phyloP scores from a whole-genome alignment of 768 basidiomycete genomes.

The Lactarius pseudohatsudake region DNA sequence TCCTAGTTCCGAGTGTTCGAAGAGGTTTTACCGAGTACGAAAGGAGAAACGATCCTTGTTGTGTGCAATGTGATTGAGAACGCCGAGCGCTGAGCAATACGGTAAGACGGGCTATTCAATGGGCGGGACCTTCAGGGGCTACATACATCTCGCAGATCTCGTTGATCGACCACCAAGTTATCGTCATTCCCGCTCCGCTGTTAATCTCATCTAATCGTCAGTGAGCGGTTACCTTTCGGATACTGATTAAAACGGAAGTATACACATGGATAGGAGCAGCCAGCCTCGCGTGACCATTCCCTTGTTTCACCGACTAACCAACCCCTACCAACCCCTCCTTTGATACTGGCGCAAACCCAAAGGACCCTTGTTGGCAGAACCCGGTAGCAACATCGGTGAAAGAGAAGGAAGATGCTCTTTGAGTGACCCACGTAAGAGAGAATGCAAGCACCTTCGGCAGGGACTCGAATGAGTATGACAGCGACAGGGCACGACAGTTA shows the following conservation, averaged over 20 bases:
- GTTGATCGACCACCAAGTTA: neutral
- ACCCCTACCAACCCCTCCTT: neutral
- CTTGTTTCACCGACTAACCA: neutral
- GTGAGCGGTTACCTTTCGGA: neutral
- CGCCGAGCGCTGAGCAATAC: neutral
- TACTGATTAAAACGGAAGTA: neutral
- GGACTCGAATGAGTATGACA: constrained; percentile 4
- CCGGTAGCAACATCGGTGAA: constrained; percentile 10
- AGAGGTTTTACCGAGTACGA: neutral
- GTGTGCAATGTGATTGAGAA: neutral
- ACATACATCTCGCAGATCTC: neutral
- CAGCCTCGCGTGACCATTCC: neutral
- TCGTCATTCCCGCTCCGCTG: constrained; percentile 2
- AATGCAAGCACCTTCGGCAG: constrained; percentile 2
- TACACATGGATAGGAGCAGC: neutral
- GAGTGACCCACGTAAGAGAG: constrained; percentile 14
- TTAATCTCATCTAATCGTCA: constrained; percentile 2
- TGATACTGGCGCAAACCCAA: neutral
- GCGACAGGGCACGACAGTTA: constrained; percentile 15
- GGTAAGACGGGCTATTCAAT: neutral
- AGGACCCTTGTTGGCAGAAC: neutral
- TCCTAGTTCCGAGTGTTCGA: neutral
- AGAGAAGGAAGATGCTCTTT: constrained; percentile 8
- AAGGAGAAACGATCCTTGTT: neutral
- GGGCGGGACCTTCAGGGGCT: neutral